These are phyloP conservation scores for Ensete glaucum DNA, from an alignment of 176 grass and related monocot species.

Conservation along the genomic window DNA sequence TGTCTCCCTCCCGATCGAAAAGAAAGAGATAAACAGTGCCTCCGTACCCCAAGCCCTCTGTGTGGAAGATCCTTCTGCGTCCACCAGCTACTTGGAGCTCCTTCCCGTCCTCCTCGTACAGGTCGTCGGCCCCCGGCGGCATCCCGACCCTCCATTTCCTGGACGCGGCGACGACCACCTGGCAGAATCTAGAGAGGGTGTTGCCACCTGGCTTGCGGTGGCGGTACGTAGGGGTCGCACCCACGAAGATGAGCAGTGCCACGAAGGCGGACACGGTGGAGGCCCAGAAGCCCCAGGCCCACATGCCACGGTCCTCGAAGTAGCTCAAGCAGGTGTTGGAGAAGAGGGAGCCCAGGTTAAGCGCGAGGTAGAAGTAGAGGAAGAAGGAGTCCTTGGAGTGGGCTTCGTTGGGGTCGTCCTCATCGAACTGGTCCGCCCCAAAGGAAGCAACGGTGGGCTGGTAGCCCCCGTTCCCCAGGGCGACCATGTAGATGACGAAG, in stretches of 20 bases:
- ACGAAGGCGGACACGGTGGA: background rate
- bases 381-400: slow-evolving; percentile 13
- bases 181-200: slow-evolving; percentile 10
- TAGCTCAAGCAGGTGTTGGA: slow-evolving; percentile 12
- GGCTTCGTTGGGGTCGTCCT: background rate
- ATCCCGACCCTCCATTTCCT: slow-evolving; percentile 6
- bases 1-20: no score
- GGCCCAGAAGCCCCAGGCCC: slow-evolving; percentile 17
- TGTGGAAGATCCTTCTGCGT: slow-evolving; percentile 3
- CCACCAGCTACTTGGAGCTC: background rate
- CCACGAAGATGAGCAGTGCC: slow-evolving; percentile 1
- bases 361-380: slow-evolving; percentile 22
- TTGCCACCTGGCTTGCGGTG: slow-evolving; percentile 8
- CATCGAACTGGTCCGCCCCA: slow-evolving; percentile 18
- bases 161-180: slow-evolving; percentile 1
- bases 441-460: slow-evolving; percentile 15
- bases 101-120: slow-evolving; percentile 1
- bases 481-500: slow-evolving; percentile 9
- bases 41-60: background rate
- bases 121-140: background rate
- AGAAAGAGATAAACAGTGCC: no score
- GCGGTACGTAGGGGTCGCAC: slow-evolving; percentile 2
- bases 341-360: slow-evolving; percentile 16
- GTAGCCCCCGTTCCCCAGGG: slow-evolving; percentile 14
- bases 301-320: slow-evolving; percentile 13